Evolutionary conservation across 148 eudicot species (phyloP), one percentile per base, ranked within the genome.

Genomic region (Chenopodium berlandieri): DNA sequence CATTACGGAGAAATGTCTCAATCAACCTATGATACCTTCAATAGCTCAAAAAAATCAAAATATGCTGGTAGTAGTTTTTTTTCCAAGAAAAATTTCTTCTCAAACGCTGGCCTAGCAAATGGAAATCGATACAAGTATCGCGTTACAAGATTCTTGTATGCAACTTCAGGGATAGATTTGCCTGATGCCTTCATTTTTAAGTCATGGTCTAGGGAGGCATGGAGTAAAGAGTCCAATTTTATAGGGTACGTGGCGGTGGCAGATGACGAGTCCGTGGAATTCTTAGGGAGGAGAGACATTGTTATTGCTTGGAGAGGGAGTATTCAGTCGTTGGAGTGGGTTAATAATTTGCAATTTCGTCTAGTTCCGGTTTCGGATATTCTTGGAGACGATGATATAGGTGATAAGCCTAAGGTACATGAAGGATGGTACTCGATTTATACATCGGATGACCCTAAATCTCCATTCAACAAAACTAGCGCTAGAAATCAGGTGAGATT

Each of bases 291-390:
- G 52, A 89, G 97, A 81, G 98, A 94, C 25, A 89, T 92, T 68
- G 80, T 94, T 75, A 72, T 94, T 37, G 90, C 90, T 23, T 94
- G 98, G 98, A 89, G 98, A 82, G 98, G 98, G 10, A 90, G 92
- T 0, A 65, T 94, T 17, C 75, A 69, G 75, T 86, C 85, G 1
- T 50, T 94, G 46, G 98, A 94, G 56, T 94, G 97, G 98, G 90
- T 89, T 25, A 89, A 90, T 81, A 91, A 92, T 79, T 82, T 92
- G 9, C 83, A 91, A 13, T 92, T 92, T 75, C 6, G 25, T 13
- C 72, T 78, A 34, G 92, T 90, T 34, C 81, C 91, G 2, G 93
- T 86, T 8, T 78, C 91, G 0, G 70, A 80, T 47, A 82, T 94
- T 60, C 58, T 94, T 66, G 94, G 92, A 4, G 77, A 16, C 22